Conservation (phyloP, 805 yeast species). For the Candida morakotiae region DNA sequence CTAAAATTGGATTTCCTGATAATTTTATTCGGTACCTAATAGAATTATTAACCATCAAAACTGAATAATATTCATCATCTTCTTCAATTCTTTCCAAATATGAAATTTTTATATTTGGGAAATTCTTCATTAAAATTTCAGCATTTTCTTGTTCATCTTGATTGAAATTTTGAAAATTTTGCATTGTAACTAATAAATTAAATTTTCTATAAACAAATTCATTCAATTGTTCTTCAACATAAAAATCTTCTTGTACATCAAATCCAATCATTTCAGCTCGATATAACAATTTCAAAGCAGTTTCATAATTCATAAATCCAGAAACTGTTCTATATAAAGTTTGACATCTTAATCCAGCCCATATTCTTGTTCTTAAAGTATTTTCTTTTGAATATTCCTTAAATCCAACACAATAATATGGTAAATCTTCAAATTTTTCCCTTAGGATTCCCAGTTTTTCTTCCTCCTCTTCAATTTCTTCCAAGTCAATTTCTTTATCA, state of each 20-base stretch:
- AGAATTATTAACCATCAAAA: constrained; percentile 41
- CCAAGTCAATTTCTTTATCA: constrained; percentile 3
- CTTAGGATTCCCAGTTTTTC: constrained; percentile 10
- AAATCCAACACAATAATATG: constrained; percentile 71
- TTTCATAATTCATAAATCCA: constrained; percentile 76
- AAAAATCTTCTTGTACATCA: constrained; percentile 13
- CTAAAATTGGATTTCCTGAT: constrained; percentile 91
- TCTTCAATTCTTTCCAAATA: constrained; percentile 46
- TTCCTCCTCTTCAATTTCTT: too few relatives aligned
- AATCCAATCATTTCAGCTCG: constrained; percentile 61
- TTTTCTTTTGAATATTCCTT: constrained; percentile 60
- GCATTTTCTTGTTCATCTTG: constrained; percentile 54
- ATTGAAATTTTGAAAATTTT: constrained; percentile 67
- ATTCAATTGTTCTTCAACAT: constrained; percentile 19
- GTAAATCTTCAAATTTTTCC: constrained; percentile 55
- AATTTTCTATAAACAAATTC: constrained; percentile 72
- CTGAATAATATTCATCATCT: constrained; percentile 52
- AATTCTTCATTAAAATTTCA: constrained; percentile 66
- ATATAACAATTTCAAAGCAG: constrained; percentile 67
- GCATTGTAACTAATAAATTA: constrained; percentile 82
- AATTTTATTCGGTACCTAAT: constrained; percentile 57
- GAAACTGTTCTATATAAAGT: constrained; percentile 79
- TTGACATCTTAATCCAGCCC: constrained; percentile 85
- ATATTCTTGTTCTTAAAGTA: constrained; percentile 68
- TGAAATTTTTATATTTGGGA: constrained; percentile 61